phyloP scores from a whole-genome alignment of 441 rosid species.

The Geranium incanum region DNA sequence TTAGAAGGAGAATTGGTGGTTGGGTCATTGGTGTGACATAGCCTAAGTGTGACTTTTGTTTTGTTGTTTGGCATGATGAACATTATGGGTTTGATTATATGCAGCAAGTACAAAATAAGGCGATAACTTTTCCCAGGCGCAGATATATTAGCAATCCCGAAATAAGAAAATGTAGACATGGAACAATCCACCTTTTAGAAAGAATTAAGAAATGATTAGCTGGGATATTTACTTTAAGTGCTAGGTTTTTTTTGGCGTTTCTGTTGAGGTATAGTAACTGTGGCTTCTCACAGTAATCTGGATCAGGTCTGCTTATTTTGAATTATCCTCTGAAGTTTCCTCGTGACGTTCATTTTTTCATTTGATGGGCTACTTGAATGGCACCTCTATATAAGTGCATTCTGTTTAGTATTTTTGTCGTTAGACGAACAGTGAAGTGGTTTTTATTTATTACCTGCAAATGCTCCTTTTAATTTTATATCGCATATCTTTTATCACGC shows the following conservation, averaged over 20 bases:
- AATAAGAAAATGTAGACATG: not conserved
- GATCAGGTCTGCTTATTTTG: no score
- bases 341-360: not conserved
- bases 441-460: conserved; percentile 4
- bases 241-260: conserved; percentile 3
- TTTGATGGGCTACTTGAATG: not conserved
- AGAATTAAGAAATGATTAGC: not conserved
- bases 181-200: not conserved
- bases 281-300: not conserved
- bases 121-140: not conserved
- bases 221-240: not conserved
- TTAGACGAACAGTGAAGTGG: not conserved
- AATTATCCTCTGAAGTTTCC: no score
- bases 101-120: no score
- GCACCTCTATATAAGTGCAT: not conserved
- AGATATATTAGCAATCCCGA: not conserved
- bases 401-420: not conserved
- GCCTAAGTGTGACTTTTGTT: no score
- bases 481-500: not conserved
- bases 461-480: not conserved
- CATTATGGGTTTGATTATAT: no score
- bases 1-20: no score
- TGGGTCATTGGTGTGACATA: no score
- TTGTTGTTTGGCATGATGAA: no score
- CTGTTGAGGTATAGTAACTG: not conserved